phyloP scores from a whole-genome alignment of 345 rosid species.

The Mallotus nudiflorus region DNA sequence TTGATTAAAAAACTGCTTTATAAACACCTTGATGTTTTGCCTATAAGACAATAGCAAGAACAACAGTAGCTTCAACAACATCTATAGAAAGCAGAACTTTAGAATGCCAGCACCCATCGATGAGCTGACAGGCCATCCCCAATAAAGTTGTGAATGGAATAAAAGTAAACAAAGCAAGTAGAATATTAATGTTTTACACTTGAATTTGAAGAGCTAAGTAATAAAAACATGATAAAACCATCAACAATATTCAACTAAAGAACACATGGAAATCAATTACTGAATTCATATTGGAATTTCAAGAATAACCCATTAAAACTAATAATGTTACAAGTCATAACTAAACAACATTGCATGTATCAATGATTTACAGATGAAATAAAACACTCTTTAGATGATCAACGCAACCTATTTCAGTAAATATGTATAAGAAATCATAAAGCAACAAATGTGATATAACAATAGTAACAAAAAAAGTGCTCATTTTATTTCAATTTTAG shows the following conservation, averaged over 20 bases:
- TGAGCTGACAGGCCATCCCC: constrained; percentile 22
- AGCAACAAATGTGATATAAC: neutral
- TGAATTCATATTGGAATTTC: too few relatives aligned
- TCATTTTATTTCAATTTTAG: too few relatives aligned
- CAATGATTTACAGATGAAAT: neutral
- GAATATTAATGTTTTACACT: neutral
- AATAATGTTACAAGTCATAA: neutral
- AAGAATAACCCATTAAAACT: neutral
- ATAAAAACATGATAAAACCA: too few relatives aligned
- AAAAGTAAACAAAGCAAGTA: too few relatives aligned
- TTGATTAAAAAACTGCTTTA: too few relatives aligned
- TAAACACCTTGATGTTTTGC: too few relatives aligned
- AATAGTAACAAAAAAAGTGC: too few relatives aligned
- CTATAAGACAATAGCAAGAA: too few relatives aligned
- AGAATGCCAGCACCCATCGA: too few relatives aligned
- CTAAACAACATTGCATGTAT: neutral
- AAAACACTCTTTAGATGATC: neutral
- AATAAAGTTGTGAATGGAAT: constrained; percentile 13
- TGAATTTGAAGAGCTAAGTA: neutral
- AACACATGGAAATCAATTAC: neutral
- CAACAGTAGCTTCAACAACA: too few relatives aligned
- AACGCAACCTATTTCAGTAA: neutral
- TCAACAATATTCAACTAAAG: neutral
- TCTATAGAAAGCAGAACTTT: too few relatives aligned
- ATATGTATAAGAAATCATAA: neutral